Percentiles rank a stretch among this genome's conserved stretches.
Evolutionary conservation across 257 asterid species (phyloP).

Genomic region (Gardenia jasminoides): DNA sequence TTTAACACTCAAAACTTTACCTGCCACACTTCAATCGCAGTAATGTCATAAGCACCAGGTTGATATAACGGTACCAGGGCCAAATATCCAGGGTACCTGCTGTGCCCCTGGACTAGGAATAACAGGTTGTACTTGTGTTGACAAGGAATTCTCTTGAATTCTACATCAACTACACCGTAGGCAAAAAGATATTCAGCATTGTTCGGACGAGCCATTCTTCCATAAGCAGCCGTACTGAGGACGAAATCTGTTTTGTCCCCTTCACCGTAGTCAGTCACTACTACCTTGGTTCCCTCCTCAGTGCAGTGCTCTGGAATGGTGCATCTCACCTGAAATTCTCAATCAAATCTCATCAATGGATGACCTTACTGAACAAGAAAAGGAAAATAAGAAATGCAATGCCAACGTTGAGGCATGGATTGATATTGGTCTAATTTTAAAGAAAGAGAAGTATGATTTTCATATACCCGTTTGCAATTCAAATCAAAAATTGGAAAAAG

Average conservation of each 20-base stretch:
- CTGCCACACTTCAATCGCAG: constrained; percentile 55
- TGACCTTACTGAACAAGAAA: background rate
- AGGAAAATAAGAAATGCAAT: too few relatives aligned
- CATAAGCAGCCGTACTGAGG: constrained; percentile 51
- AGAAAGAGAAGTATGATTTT: too few relatives aligned
- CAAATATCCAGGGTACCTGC: constrained; percentile 49
- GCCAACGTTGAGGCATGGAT: background rate
- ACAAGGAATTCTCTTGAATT: constrained; percentile 55
- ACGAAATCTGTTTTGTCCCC: constrained; percentile 68
- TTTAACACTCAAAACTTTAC: constrained; percentile 19
- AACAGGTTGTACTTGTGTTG: constrained; percentile 34
- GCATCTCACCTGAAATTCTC: constrained; percentile 56
- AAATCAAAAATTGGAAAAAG: background rate
- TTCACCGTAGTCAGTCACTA: constrained; percentile 71
- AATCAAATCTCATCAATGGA: background rate
- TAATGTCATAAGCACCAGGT: constrained; percentile 50
- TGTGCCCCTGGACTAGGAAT: constrained; percentile 53
- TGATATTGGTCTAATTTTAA: background rate
- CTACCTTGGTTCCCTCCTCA: constrained; percentile 53
- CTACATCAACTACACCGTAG: constrained; percentile 62
- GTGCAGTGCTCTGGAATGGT: constrained; percentile 52
- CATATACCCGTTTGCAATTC: background rate
- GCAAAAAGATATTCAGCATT: constrained; percentile 44
- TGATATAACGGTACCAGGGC: constrained; percentile 58
- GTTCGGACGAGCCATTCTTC: constrained; percentile 52